Base-by-base conservation (phyloP, 2,329 filamentous ascomycete species). In the Pleurostoma richardsiae region DNA sequence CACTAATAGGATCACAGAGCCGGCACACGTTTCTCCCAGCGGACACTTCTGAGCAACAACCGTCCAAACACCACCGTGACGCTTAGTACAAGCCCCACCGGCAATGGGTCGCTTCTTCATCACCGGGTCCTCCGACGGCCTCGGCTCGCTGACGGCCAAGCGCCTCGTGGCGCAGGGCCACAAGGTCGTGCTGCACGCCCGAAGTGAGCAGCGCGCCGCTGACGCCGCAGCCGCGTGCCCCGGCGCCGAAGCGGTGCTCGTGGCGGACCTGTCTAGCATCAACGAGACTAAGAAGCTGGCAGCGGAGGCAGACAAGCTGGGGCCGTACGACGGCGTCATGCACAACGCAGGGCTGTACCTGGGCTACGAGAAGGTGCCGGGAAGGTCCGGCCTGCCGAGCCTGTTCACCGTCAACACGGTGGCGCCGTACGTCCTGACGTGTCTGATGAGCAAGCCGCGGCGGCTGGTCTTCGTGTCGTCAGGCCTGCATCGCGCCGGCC, bases 61-160 rank as follows among this genome's bases (percentile, higher is more conserved):
- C 19, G 19, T 19, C 19, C 19, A 19, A 19, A 19, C 19, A 19
- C 19, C 19, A 19, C 19, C 19, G 19, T 19, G 19, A 19, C 19
- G 19, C 19, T 19, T 19, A 19, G 19, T 19, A 19, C 19, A 19
- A 19, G 19, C 19, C 19, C n/a, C 26, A 30, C 26, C 30, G 27
- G 39, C 38, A 7, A 61, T 61, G 58, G 56, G 46, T 27, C 58
- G 56, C 40, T 51, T 60, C 49, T 59, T 60, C 51, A 79, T 83
- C 49, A 82, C 79, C 6, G 78, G 79, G 41, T 80, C 76, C 27
- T 72, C 73, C 10, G 79, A 82, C 56, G 79, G 78, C 49, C 69
- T 82, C 31, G 79, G 79, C 46, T 69, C 68, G 28, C 63, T 70
- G 1, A 71, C 76, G 1, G 79, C 79, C 36, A 67, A 72, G 49